These are phyloP conservation scores for Leccinellum albellum DNA, from an alignment of 768 basidiomycete species.

Conservation along the genomic window DNA sequence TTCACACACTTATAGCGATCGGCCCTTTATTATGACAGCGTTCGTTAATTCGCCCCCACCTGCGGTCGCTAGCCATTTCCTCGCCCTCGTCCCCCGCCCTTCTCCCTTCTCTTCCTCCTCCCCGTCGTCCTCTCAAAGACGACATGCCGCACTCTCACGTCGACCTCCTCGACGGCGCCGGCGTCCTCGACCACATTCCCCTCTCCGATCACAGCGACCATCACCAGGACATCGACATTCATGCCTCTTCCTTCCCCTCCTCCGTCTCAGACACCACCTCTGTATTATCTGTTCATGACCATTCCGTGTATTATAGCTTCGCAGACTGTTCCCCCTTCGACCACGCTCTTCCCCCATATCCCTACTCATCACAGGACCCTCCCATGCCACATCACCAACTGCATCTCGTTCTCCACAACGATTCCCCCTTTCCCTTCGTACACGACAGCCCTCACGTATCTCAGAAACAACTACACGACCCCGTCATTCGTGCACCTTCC, in stretches of 20 bases:
- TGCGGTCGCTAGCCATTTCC: conserved; percentile 8
- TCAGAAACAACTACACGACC: conserved; percentile 30
- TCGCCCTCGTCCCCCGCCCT: conserved; percentile 16
- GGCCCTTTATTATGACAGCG: conserved; percentile 28
- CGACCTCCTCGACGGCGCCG: conserved; percentile 15
- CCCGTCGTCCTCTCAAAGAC: conserved; percentile 1
- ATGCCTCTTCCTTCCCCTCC: conserved; percentile 19
- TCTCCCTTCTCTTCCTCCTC: conserved; percentile 1
- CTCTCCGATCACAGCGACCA: conserved; percentile 24
- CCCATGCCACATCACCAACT: conserved; percentile 27
- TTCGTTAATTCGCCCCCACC: conserved; percentile 14
- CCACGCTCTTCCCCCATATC: conserved; percentile 18
- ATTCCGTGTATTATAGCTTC: conserved; percentile 33
- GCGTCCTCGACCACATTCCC: conserved; percentile 17
- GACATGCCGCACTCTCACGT: conserved; percentile 22
- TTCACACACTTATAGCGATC: conserved; percentile 30
- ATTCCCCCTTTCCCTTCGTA: conserved; percentile 15
- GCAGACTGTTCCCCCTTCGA: conserved; percentile 23
- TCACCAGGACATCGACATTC: conserved; percentile 33
- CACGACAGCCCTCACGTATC: conserved; percentile 24
- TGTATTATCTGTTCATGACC: conserved; percentile 35
- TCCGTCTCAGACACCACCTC: conserved; percentile 17
- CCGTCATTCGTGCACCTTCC: conserved; percentile 13
- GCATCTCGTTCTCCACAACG: conserved; percentile 24
- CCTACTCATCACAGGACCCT: conserved; percentile 26